Conservation (phyloP, 176 grass and related monocot species). For the Saccharum officinarum region DNA sequence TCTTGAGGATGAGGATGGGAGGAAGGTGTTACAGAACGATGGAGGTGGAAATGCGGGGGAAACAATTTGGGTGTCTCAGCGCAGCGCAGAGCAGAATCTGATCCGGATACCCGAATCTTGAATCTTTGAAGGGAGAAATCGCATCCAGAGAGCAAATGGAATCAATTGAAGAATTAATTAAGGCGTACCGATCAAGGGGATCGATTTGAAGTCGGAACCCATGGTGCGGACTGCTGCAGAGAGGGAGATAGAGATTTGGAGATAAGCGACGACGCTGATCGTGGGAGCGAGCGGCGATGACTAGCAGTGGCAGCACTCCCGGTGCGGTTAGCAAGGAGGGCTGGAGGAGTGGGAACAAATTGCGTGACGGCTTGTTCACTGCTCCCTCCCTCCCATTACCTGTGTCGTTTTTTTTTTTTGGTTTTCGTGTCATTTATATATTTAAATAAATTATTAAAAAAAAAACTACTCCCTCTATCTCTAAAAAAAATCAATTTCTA, state of each 20-base stretch:
- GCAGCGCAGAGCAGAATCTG: neutral
- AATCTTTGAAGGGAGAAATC: slow-evolving; percentile 15
- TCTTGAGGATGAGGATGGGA: neutral
- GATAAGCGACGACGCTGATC: slow-evolving; percentile 19
- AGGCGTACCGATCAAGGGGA: slow-evolving; percentile 68
- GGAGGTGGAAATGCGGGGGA: neutral
- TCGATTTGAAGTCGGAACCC: slow-evolving; percentile 75
- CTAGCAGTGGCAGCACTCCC: neutral
- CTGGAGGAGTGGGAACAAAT: too few relatives aligned
- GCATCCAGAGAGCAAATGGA: neutral
- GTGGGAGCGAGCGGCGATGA: neutral
- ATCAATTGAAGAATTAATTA: neutral
- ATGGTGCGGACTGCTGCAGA: slow-evolving; percentile 14
- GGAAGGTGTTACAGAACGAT: neutral
- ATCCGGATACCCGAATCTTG: slow-evolving; percentile 26
- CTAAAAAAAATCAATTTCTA: too few relatives aligned
- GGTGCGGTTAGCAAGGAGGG: too few relatives aligned
- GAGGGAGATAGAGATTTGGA: neutral
- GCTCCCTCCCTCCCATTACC: too few relatives aligned
- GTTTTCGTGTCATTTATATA: too few relatives aligned
- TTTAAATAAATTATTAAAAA: too few relatives aligned
- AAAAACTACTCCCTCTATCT: too few relatives aligned
- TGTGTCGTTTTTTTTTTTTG: too few relatives aligned
- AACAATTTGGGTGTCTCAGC: neutral
- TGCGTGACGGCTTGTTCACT: too few relatives aligned